phyloP scores from a whole-genome alignment of 2,329 filamentous ascomycete genomes.

The Cercospora sp. region DNA sequence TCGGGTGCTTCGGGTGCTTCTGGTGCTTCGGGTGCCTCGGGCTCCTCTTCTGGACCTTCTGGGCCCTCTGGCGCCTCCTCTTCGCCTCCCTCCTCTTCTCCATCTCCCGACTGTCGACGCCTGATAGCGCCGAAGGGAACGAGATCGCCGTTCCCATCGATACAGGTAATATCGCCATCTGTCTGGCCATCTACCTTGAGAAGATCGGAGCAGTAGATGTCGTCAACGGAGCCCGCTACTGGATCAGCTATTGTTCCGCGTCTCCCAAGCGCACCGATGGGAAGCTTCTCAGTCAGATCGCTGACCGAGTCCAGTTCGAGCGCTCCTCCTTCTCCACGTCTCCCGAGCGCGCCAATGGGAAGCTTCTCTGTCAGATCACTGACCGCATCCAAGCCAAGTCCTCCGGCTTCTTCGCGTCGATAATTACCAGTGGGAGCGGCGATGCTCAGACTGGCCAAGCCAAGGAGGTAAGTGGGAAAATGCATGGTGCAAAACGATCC shows the following conservation, averaged over 20 bases:
- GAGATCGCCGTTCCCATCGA: background rate
- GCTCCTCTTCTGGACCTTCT: no score
- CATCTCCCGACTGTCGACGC: no score
- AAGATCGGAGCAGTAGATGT: background rate
- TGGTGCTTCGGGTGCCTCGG: no score
- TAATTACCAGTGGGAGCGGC: background rate
- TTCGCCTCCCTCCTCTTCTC: no score
- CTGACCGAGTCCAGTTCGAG: no score
- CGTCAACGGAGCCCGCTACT: background rate
- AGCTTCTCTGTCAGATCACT: background rate
- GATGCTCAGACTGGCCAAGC: background rate
- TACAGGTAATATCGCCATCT: background rate
- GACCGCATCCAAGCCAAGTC: background rate
- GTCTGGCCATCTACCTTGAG: background rate
- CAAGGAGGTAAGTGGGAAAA: slow-evolving; percentile 1
- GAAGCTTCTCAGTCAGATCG: background rate
- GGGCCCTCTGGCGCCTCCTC: no score
- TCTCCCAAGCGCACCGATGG: background rate
- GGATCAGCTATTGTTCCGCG: background rate
- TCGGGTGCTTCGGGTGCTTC: no score
- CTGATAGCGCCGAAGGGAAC: background rate
- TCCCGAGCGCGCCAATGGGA: background rate
- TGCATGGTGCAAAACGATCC: background rate
- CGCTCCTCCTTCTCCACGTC: background rate
- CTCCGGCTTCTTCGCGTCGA: background rate